Conservation (phyloP, 1,139 yeast species). For the Candida sp. region DNA sequence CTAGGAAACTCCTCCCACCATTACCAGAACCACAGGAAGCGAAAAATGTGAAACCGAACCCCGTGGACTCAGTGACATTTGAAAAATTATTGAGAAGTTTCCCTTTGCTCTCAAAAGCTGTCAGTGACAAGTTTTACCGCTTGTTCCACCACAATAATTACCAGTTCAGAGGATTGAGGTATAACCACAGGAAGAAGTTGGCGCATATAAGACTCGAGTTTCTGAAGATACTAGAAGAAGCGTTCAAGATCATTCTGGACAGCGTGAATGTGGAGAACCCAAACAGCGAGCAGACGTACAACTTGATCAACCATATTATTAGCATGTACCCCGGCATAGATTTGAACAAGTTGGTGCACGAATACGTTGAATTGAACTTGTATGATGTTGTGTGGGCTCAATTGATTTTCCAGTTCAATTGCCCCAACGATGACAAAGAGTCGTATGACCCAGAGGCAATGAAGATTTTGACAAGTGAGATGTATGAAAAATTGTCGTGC, state of each 20-base stretch:
- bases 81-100: conserved; percentile 49
- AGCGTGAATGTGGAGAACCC: conserved; percentile 40
- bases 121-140: conserved; percentile 49
- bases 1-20: conserved; percentile 6
- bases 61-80: conserved; percentile 29
- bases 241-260: conserved; percentile 45
- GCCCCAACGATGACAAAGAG: conserved; percentile 33
- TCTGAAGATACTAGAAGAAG: conserved; percentile 37
- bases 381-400: conserved; percentile 70
- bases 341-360: conserved; percentile 59
- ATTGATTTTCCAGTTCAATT: conserved; percentile 40
- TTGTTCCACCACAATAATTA: conserved; percentile 50
- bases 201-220: conserved; percentile 35
- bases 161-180: conserved; percentile 35
- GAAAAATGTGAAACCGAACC: background rate
- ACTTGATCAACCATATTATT: conserved; percentile 34
- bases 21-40: conserved; percentile 2
- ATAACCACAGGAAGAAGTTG: conserved; percentile 31
- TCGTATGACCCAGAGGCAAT: conserved; percentile 33
- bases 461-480: conserved; percentile 29
- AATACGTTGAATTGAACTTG: conserved; percentile 70
- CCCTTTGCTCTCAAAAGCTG: conserved; percentile 49
- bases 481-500: conserved; percentile 48
- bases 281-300: conserved; percentile 39
- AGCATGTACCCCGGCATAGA: conserved; percentile 51